Base-by-base conservation (phyloP, 1,139 yeast species). In the Candida anutae region DNA sequence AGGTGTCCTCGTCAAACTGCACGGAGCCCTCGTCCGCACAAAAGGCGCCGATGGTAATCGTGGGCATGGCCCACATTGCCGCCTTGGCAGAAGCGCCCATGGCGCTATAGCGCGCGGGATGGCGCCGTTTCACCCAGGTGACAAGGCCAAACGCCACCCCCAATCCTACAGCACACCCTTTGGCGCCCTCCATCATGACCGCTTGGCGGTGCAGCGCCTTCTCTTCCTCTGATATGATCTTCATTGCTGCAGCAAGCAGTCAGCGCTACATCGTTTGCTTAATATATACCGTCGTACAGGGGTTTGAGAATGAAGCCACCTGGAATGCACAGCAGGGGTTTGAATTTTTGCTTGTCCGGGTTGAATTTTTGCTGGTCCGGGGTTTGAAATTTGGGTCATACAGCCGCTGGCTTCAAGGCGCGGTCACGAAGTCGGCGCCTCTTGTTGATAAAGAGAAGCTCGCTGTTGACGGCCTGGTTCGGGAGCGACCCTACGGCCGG, bases 361-460 rank as follows among this genome's bases (percentile, higher is more conserved):
- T 24, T 24, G 16, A 21, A 16, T 20, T 14, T 13, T 9, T 8
- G 11, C 15, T 9, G 21, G 8, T 12, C 25, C 11, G 19, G 11
- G 6, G 15, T 15, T 12, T 15, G 11, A 5, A 23, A 16, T 24
- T n/a, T n/a, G n/a, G n/a, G n/a, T n/a, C n/a, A n/a, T n/a, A n/a
- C n/a, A n/a, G n/a, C n/a, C n/a, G n/a, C n/a, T n/a, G n/a, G n/a
- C n/a, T n/a, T n/a, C n/a, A n/a, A n/a, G 19, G 10, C 8, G 19
- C 53, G 51, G 29, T 60, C 53, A 23, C 55, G 43, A 53, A 55
- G 43, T 34, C 54, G 63, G 22, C 75, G 46, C 34, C 75, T 54
- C 45, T 72, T 65, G 40, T 68, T 68, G 28, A 70, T 69, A 36
- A 71, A 71, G 28, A 69, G 54, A 32, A 71, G 54, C 22, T 64